A percentile compares a stretch with the other conserved stretches of the same genome.
These are phyloP conservation scores for Plantago major DNA, from an alignment of 257 asterid species.

Conservation along the genomic window DNA sequence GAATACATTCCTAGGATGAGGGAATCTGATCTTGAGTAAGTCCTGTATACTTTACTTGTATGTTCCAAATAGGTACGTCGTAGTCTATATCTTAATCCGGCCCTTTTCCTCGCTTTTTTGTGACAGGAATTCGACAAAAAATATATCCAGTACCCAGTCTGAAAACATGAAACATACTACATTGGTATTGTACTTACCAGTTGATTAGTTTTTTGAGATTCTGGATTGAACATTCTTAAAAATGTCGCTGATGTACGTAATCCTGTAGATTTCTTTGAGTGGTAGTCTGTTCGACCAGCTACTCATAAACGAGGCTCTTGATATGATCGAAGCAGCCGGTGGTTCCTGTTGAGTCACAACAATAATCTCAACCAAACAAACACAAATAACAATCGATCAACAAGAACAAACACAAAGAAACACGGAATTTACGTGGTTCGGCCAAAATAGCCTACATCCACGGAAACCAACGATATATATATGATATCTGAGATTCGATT, in stretches of 20 bases:
- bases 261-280: conserved; percentile 75
- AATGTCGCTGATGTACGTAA: conserved; percentile 8
- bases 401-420: too few relatives aligned
- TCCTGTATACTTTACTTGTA: conserved; percentile 12
- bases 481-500: too few relatives aligned
- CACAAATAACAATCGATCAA: too few relatives aligned
- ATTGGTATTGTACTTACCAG: conserved; percentile 41
- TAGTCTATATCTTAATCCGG: background rate
- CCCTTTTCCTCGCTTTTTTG: conserved; percentile 13
- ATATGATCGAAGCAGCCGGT: conserved; percentile 93
- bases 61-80: background rate
- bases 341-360: too few relatives aligned
- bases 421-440: too few relatives aligned
- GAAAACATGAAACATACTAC: conserved; percentile 58
- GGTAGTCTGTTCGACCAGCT: conserved; percentile 94
- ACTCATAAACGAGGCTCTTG: conserved; percentile 89
- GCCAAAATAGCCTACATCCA: too few relatives aligned
- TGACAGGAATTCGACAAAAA: conserved; percentile 48
- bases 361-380: too few relatives aligned
- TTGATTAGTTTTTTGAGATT: background rate
- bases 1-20: conserved; percentile 90
- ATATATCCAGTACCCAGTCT: conserved; percentile 31
- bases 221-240: background rate
- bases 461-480: too few relatives aligned
- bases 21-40: conserved; percentile 70